Evolutionary conservation across 2,329 filamentous ascomycete species (phyloP), one percentile per base, ranked within the genome.

Genomic region (Xylariaceae sp.): DNA sequence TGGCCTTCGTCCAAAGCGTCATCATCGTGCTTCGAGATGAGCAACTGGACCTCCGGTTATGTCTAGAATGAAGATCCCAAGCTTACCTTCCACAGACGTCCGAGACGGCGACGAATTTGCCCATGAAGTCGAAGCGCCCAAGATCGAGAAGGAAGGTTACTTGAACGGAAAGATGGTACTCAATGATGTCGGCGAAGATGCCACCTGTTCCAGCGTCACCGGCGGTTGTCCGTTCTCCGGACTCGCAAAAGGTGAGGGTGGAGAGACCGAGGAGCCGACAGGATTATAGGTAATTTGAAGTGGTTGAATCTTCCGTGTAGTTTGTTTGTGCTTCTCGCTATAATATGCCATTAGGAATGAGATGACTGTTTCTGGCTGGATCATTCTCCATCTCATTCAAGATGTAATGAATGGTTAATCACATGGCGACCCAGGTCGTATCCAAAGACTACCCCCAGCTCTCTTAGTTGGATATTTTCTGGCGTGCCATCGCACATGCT

Each of bases 151-250:
- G 50, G 85, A 88, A 65, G 85, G 85, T 0, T 87, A 80, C 63
- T 63, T 87, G 26, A 78, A 84, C 60, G 84, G 84, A 1, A 83
- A 81, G 70, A 81, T 79, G 65, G 72, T 88, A 6, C 66, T 84
- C 9, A 71, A 69, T 3, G 72, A 71, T 11, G 67, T 72, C 26
- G 74, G 74, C 6, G 70, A 68, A 43, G 67, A 64, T 8, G 39
- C 27, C 74, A 76, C 45, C 37, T 35, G 58, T 37, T 1, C 53
- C 32, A 34, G 43, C 47, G 11, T 47, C 6, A 37, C 34, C 7
- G 51, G 53, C 11, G 45, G 53, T 0, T 67, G 64, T 42, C 64
- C 64, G 5, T 67, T 67, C 47, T 60, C 64, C 0, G 64, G 64
- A 0, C 19, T 65, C 26, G 19, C 51, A 11, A 51, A 44, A 5